These are phyloP conservation scores for Diaporthe sp. DNA, from an alignment of 2,329 filamentous ascomycete genomes.

Conservation along the genomic window DNA sequence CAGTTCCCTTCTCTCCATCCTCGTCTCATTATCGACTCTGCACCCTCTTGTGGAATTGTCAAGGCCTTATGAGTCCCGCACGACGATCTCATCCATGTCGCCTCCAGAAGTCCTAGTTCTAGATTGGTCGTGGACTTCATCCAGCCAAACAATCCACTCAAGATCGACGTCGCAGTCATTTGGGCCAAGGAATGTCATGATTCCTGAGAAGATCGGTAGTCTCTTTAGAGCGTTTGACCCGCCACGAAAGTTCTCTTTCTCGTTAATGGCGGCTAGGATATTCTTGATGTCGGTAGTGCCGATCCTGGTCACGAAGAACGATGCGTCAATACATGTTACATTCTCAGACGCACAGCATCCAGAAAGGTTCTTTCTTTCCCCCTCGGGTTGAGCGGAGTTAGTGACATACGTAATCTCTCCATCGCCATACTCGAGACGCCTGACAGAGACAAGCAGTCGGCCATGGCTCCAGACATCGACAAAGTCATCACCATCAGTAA, in stretches of 20 bases:
- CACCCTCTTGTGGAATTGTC: no score
- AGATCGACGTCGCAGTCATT: not conserved
- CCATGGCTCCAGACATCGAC: slow-evolving; percentile 3
- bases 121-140: not conserved
- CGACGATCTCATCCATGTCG: not conserved
- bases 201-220: not conserved
- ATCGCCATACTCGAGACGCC: not conserved
- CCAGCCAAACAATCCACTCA: not conserved
- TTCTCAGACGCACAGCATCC: no score
- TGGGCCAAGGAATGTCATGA: not conserved
- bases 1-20: not conserved
- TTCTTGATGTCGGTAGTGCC: not conserved
- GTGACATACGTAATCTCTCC: not conserved
- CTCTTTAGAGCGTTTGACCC: not conserved
- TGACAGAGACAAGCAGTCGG: slow-evolving; percentile 9
- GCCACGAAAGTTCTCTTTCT: not conserved
- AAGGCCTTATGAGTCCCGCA: not conserved
- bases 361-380: no score
- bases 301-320: not conserved
- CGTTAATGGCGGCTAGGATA: not conserved
- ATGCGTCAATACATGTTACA: no score
- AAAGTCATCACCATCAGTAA: not conserved
- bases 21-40: not conserved
- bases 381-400: no score
- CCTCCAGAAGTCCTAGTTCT: not conserved